Conservation (phyloP, 129 eudicot genomes). For the Glebionis coronaria region DNA sequence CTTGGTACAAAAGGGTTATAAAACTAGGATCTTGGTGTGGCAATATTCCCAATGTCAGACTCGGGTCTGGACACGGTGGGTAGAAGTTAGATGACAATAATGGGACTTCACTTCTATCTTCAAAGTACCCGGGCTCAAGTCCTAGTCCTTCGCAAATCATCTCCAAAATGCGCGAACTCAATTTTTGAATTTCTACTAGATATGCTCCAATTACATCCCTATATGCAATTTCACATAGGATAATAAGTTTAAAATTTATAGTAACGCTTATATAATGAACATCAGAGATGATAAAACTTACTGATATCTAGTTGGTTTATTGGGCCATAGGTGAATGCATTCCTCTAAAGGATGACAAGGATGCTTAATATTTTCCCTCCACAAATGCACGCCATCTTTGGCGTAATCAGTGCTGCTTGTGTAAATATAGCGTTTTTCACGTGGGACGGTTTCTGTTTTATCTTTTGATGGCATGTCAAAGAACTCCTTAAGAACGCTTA, state of each 20-base stretch:
- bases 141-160: constrained; percentile 65
- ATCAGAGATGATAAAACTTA: constrained; percentile 14
- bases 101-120: constrained; percentile 41
- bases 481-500: constrained; percentile 50
- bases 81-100: constrained; percentile 48
- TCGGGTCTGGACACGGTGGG: constrained; percentile 88
- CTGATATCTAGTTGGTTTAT: constrained; percentile 54
- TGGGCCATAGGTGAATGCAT: constrained; percentile 58
- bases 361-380: constrained; percentile 81
- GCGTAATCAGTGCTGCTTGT: constrained; percentile 40
- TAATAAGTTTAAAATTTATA: background rate
- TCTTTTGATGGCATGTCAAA: constrained; percentile 50
- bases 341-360: constrained; percentile 59
- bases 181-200: constrained; percentile 33
- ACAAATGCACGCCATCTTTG: constrained; percentile 55
- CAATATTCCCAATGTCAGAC: constrained; percentile 52
- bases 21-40: constrained; percentile 59
- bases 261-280: background rate
- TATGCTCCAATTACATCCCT: constrained; percentile 56
- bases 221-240: constrained; percentile 3
- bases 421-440: constrained; percentile 41
- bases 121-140: constrained; percentile 45
- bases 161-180: constrained; percentile 54
- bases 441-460: constrained; percentile 20
- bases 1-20: constrained; percentile 47